Conservation (phyloP, 139 green algal genomes). For the Zygnema circumcarinatum region DNA sequence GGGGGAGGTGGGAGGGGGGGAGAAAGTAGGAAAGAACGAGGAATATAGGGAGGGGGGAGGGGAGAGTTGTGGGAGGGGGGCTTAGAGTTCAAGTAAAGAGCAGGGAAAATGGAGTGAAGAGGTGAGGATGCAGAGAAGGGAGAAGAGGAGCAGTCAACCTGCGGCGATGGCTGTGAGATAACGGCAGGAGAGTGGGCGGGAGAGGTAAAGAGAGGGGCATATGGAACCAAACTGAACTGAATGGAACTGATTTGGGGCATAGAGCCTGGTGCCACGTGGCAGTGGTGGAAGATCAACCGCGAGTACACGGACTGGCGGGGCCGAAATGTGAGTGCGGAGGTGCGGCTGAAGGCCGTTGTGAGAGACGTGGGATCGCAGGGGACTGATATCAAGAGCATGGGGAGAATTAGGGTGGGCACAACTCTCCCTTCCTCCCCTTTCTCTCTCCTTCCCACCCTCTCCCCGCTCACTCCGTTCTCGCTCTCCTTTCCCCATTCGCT, state of each 20-base stretch:
- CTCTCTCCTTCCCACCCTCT: background rate
- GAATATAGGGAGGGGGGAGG: background rate
- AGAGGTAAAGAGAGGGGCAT: background rate
- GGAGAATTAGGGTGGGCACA: background rate
- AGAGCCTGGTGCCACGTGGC: too few relatives aligned
- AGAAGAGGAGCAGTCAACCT: background rate
- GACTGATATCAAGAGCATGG: background rate
- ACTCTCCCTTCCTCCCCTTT: background rate
- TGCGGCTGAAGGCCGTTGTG: too few relatives aligned
- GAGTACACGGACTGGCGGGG: too few relatives aligned
- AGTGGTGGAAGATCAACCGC: too few relatives aligned
- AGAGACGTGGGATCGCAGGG: too few relatives aligned
- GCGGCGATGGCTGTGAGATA: too few relatives aligned
- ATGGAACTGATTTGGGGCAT: too few relatives aligned
- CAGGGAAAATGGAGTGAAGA: background rate
- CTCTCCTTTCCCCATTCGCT: background rate
- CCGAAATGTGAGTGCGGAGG: too few relatives aligned
- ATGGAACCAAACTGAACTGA: too few relatives aligned
- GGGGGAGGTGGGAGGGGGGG: background rate
- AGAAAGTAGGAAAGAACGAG: background rate
- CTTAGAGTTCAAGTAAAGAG: too few relatives aligned
- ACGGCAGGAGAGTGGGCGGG: background rate
- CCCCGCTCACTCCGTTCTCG: background rate
- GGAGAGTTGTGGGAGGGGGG: background rate
- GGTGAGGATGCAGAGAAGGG: background rate